Percentiles rank a stretch among this genome's conserved stretches.
Conservation (phyloP, 805 yeast genomes). For the Nakazawaea ambrosiae region DNA sequence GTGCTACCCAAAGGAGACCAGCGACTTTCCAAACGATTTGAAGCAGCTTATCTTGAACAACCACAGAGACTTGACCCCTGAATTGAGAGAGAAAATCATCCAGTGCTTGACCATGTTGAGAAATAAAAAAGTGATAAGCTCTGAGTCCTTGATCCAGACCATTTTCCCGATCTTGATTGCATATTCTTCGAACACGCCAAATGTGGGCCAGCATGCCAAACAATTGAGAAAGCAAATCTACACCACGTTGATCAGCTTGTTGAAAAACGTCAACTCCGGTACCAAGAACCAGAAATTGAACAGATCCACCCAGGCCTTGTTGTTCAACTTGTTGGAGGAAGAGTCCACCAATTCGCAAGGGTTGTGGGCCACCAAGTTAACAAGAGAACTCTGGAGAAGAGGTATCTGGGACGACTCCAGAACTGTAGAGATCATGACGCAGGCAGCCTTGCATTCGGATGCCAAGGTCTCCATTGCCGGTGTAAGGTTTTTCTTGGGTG, state of each 20-base stretch:
- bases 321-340: conserved; percentile 81
- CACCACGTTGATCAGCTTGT: conserved; percentile 64
- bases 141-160: conserved; percentile 79
- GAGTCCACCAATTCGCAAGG: conserved; percentile 65
- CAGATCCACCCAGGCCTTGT: conserved; percentile 82
- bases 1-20: conserved; percentile 87
- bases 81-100: conserved; percentile 83
- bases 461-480: conserved; percentile 85
- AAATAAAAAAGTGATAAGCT: conserved; percentile 70
- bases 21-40: conserved; percentile 75
- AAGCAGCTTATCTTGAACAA: conserved; percentile 60
- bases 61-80: conserved; percentile 78
- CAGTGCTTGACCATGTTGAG: conserved; percentile 86
- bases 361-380: conserved; percentile 91
- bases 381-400: conserved; percentile 95
- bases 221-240: conserved; percentile 79
- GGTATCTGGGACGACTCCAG: conserved; percentile 98
- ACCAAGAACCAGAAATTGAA: conserved; percentile 85
- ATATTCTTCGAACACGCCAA: conserved; percentile 45
- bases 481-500: conserved; percentile 85
- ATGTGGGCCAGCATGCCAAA: conserved; percentile 64
- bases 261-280: conserved; percentile 83
- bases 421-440: conserved; percentile 96
- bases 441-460: conserved; percentile 86
- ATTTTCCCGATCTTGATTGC: conserved; percentile 79